These are phyloP conservation scores for Pleurostoma richardsiae DNA, from an alignment of 2,329 filamentous ascomycete genomes.

Conservation along the genomic window DNA sequence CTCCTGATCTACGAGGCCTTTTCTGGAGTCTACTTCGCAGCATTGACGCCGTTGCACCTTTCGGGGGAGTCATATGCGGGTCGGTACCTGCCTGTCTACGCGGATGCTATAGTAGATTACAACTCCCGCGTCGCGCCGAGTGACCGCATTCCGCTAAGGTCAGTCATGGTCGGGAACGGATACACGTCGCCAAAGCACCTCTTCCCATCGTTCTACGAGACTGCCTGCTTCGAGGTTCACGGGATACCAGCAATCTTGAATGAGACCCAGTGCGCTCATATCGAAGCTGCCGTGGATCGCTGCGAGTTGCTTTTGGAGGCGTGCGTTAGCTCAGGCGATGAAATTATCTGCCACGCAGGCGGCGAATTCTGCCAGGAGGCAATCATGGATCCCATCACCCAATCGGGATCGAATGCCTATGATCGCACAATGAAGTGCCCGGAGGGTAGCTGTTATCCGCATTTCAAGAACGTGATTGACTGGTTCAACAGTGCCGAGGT, in stretches of 20 bases:
- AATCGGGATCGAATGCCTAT: background rate
- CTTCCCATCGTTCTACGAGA: background rate
- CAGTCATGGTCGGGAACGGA: background rate
- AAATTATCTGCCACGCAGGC: background rate
- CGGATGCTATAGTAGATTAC: background rate
- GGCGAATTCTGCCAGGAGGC: background rate
- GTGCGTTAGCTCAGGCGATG: background rate
- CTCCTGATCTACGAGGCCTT: background rate
- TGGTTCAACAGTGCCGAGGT: background rate
- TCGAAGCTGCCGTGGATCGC: background rate
- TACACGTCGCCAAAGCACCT: background rate
- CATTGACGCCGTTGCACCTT: background rate
- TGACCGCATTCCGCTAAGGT: background rate
- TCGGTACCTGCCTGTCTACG: background rate
- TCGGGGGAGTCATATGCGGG: background rate
- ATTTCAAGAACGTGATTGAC: background rate
- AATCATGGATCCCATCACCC: background rate
- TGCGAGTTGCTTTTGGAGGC: background rate
- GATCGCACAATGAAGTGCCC: background rate
- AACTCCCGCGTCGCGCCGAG: background rate
- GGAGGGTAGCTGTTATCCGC: background rate
- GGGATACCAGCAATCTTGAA: background rate
- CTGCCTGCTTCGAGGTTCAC: background rate
- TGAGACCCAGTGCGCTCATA: background rate
- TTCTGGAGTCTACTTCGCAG: background rate